Conservation (phyloP, 805 yeast genomes). For the Nakazawaea molendinolei region DNA sequence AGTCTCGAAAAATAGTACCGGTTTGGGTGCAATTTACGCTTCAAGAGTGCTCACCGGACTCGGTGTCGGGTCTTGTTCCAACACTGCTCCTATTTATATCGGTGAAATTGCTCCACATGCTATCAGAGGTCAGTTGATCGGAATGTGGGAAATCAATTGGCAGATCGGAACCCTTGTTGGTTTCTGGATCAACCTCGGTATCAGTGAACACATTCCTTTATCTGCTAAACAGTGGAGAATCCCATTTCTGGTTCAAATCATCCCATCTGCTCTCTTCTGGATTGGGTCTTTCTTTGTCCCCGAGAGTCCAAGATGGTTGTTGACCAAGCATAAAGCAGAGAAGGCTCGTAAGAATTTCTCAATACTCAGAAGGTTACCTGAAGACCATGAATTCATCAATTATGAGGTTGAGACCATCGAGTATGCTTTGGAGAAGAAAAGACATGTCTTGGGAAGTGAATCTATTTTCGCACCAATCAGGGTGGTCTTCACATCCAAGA, state of each 20-base stretch:
- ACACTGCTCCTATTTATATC: constrained; percentile 41
- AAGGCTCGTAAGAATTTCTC: constrained; percentile 28
- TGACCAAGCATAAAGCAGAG: constrained; percentile 28
- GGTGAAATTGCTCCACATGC: constrained; percentile 38
- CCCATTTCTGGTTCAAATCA: constrained; percentile 37
- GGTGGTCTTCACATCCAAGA: constrained; percentile 22
- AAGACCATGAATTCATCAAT: constrained; percentile 31
- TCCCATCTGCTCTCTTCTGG: constrained; percentile 36
- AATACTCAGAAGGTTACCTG: constrained; percentile 30
- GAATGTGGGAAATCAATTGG: constrained; percentile 44
- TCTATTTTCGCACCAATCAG: constrained; percentile 33
- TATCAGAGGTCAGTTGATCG: constrained; percentile 38
- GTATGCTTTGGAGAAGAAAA: constrained; percentile 19
- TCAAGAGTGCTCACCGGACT: constrained; percentile 48
- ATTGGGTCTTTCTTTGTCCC: constrained; percentile 32
- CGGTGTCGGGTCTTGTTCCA: constrained; percentile 46
- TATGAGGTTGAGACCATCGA: constrained; percentile 30
- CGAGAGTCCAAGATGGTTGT: constrained; percentile 41
- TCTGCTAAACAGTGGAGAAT: constrained; percentile 37
- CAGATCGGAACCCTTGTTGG: constrained; percentile 42
- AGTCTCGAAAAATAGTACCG: constrained; percentile 23
- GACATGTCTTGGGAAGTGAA: constrained; percentile 28
- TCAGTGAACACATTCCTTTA: constrained; percentile 24
- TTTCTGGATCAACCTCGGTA: constrained; percentile 45
- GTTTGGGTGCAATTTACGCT: constrained; percentile 40